Conservation (phyloP, 371 early-diverging fungal genomes). For the Mortierella polycephala region DNA sequence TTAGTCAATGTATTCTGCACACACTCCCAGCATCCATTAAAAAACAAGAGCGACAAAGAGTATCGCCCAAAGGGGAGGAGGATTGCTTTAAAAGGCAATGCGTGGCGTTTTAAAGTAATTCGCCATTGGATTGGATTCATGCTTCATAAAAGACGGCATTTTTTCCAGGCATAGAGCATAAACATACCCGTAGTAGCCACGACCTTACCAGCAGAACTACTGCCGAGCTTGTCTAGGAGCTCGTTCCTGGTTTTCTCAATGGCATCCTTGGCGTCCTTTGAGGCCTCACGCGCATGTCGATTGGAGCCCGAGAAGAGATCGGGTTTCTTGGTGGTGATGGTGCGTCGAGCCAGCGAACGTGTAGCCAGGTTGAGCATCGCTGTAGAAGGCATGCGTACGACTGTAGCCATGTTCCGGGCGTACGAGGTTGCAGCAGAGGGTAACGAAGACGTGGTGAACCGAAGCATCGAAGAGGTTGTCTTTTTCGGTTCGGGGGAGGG, state of each 20-base stretch:
- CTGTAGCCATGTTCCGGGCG: background rate
- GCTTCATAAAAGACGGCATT: constrained; percentile 1
- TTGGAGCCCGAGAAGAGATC: constrained; percentile 19
- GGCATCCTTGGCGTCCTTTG: constrained; percentile 16
- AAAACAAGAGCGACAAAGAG: constrained; percentile 29
- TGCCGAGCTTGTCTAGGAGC: constrained; percentile 35
- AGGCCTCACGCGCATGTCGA: constrained; percentile 12
- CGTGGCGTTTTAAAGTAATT: constrained; percentile 15
- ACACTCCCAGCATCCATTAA: constrained; percentile 15
- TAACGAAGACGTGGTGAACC: constrained; percentile 1
- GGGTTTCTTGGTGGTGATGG: constrained; percentile 20
- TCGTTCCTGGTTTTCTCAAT: constrained; percentile 42
- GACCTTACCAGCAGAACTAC: constrained; percentile 27
- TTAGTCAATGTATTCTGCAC: background rate
- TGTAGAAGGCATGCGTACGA: background rate
- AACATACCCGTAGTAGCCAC: constrained; percentile 32
- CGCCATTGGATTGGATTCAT: background rate
- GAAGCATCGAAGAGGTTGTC: background rate
- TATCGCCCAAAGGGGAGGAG: background rate
- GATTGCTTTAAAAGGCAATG: constrained; percentile 11
- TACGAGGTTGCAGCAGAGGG: background rate
- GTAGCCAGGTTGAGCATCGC: constrained; percentile 14
- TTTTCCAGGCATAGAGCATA: background rate
- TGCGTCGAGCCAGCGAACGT: constrained; percentile 1
- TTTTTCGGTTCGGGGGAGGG: no score